phyloP scores from a whole-genome alignment of 1,284 basidiomycete genomes.

The Rhodotorula sp. region DNA sequence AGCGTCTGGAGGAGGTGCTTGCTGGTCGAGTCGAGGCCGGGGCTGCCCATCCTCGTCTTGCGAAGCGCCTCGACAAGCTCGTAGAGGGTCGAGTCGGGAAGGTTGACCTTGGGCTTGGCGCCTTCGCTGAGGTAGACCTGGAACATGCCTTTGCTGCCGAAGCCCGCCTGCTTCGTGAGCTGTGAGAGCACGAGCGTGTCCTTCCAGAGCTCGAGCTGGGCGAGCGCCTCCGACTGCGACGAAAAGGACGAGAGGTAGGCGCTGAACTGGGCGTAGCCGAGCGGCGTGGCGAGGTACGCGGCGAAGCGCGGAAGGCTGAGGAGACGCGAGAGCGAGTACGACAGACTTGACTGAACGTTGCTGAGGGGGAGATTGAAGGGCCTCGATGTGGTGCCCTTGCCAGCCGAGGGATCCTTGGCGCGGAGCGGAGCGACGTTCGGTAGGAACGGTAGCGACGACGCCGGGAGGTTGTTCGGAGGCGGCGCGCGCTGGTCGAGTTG shows the following conservation, averaged over 20 bases:
- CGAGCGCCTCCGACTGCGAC: not conserved
- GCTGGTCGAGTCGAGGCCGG: constrained; percentile 12
- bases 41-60: not conserved
- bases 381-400: constrained; percentile 13
- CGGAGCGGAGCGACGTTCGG: not conserved
- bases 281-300: constrained; percentile 28
- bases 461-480: not conserved
- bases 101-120: not conserved
- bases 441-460: not conserved
- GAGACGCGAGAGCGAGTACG: constrained; percentile 29
- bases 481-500: not conserved
- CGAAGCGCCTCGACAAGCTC: not conserved
- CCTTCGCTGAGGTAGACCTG: constrained; percentile 10
- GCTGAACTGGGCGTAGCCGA: constrained; percentile 31
- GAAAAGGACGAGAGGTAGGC: constrained; percentile 16
- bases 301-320: constrained; percentile 26
- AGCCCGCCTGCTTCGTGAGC: not conserved
- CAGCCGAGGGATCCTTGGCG: not conserved
- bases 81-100: not conserved
- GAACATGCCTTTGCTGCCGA: constrained; percentile 12
- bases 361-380: constrained; percentile 20
- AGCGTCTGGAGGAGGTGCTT: constrained; percentile 25
- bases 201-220: constrained; percentile 29
- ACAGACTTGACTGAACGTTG: constrained; percentile 19
- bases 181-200: constrained; percentile 10